These are phyloP conservation scores for Ceratocystis ficicola DNA, from an alignment of 2,329 filamentous ascomycete genomes.

Conservation along the genomic window DNA sequence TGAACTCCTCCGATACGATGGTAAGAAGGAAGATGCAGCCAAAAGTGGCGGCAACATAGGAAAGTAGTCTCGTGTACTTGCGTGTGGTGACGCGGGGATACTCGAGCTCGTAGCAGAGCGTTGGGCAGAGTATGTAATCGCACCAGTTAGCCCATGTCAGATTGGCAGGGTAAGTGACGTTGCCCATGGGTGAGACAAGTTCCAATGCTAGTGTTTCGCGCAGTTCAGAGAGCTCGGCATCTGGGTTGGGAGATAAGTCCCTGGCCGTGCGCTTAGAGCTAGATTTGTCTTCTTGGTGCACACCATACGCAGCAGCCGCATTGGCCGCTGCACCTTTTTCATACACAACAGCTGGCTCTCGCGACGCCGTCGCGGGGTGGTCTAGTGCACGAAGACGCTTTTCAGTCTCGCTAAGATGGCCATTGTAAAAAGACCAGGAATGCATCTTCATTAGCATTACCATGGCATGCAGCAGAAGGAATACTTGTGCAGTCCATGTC, in stretches of 20 bases:
- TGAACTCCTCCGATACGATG: constrained; percentile 85
- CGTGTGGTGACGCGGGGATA: constrained; percentile 71
- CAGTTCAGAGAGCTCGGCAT: constrained; percentile 51
- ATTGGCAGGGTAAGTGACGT: constrained; percentile 81
- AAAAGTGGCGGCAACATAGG: constrained; percentile 80
- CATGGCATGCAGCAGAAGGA: constrained; percentile 80
- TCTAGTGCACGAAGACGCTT: constrained; percentile 71
- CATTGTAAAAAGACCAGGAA: constrained; percentile 96
- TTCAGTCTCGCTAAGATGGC: constrained; percentile 79
- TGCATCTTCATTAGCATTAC: constrained; percentile 98
- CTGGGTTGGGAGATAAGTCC: constrained; percentile 25
- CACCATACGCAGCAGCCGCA: constrained; percentile 26
- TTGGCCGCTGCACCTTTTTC: constrained; percentile 39
- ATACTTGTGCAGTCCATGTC: constrained; percentile 97
- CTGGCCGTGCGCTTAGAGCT: constrained; percentile 25
- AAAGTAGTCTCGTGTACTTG: constrained; percentile 68
- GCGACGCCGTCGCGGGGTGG: constrained; percentile 50
- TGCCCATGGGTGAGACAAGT: constrained; percentile 79
- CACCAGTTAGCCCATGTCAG: constrained; percentile 69
- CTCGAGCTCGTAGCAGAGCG: constrained; percentile 93
- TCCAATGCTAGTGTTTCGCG: constrained; percentile 82
- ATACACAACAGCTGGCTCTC: constrained; percentile 63
- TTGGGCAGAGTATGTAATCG: constrained; percentile 85
- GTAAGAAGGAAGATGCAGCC: constrained; percentile 94
- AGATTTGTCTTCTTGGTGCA: constrained; percentile 4